Conservation (phyloP, 208 protist genomes). For the Angomonas ambiguus region DNA sequence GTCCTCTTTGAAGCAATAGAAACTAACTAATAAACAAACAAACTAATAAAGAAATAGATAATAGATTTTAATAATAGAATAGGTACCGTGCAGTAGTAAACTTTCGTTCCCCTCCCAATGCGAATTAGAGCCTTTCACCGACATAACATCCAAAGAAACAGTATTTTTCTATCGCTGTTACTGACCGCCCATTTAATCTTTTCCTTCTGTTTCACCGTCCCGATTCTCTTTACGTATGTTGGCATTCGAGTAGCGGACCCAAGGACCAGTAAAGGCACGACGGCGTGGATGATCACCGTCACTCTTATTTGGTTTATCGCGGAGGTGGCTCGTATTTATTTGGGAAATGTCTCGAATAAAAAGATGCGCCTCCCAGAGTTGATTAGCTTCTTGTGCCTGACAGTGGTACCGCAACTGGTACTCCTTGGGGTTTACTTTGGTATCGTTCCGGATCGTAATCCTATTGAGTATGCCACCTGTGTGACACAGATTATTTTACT, state of each 20-base stretch:
- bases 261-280: slow-evolving; percentile 15
- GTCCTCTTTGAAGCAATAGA: background rate
- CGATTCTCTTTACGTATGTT: slow-evolving; percentile 44
- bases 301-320: slow-evolving; percentile 41
- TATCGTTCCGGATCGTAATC: slow-evolving; percentile 37
- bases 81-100: background rate
- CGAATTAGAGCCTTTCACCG: slow-evolving; percentile 66
- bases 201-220: slow-evolving; percentile 47
- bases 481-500: slow-evolving; percentile 57
- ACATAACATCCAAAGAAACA: slow-evolving; percentile 47
- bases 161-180: slow-evolving; percentile 41
- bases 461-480: slow-evolving; percentile 58
- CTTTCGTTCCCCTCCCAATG: slow-evolving; percentile 23
- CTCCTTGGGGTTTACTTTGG: slow-evolving; percentile 35
- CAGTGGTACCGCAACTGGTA: slow-evolving; percentile 50
- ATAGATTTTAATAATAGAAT: background rate
- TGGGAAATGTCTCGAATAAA: slow-evolving; percentile 42
- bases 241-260: slow-evolving; percentile 25
- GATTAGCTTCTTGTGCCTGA: slow-evolving; percentile 43
- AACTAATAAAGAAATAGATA: background rate
- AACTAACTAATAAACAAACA: slow-evolving; percentile 9
- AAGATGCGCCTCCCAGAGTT: slow-evolving; percentile 37
- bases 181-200: slow-evolving; percentile 40
- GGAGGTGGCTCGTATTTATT: slow-evolving; percentile 44
- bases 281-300: slow-evolving; percentile 40